Evolutionary conservation across 2,329 filamentous ascomycete genomes (phyloP), one percentile per base, ranked within the genome.

Genomic region (Diaporthe eres): DNA sequence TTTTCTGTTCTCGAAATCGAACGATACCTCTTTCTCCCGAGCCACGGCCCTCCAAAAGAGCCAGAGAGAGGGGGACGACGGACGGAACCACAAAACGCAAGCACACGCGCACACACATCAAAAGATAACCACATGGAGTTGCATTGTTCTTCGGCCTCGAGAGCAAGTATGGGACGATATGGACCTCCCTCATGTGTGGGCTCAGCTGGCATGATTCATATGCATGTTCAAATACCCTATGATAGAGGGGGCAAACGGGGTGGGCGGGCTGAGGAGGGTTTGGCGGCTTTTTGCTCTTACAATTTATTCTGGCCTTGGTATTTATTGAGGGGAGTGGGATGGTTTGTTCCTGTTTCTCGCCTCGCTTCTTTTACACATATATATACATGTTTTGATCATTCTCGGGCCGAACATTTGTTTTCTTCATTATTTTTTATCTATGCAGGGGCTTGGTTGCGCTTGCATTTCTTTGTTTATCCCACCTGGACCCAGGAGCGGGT

Each of bases 171-270:
- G 70, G 61, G 65, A 70, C 25, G 49, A 71, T 13, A 37, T 9
- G 47, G 65, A n/a, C 65, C 39, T 28, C 61, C 42, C 39, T 47
- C 25, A 51, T 51, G 15, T 55, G 65, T 70, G 65, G 65, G 65
- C 49, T 44, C 28, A 49, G 65, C 57, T 71, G 65, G 75, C 71
- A 71, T 74, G 72, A 68, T 71, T 74, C 57, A 57, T 76, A 60
- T 73, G 65, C 71, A 74, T 74, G 75, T 76, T 76, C 72, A 74
- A 71, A 76, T 74, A 71, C 72, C 65, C 71, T 39, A 76, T 75
- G 77, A 78, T 72, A 75, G 73, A 78, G 72, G 74, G 70, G 67
- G 76, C 65, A 75, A 42, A 31, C 22, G 34, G 70, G 51, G 37
- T 15, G n/a, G 42, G 34, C 34, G 13, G 31, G 74, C 39, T 49